Evolutionary conservation across 768 basidiomycete species (phyloP).

Genomic region (Pluteus cervinus): DNA sequence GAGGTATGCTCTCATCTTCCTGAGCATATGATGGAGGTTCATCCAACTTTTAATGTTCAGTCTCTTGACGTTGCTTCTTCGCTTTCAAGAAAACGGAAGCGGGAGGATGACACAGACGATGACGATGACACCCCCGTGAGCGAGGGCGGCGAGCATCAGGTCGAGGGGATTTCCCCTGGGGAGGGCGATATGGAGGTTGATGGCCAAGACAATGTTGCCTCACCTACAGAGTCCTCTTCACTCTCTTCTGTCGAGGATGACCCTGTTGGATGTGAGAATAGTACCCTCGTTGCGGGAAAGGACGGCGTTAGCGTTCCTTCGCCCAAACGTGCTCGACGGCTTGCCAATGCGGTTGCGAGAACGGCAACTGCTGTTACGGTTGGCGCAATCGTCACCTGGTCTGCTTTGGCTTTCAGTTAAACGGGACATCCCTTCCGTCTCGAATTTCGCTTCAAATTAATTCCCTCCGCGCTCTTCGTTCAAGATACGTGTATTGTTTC

Average conservation of each 20-base stretch:
- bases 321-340: constrained; percentile 40
- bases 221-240: too few species aligned
- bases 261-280: too few species aligned
- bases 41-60: constrained; percentile 12
- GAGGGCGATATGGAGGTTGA: too few species aligned
- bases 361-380: constrained; percentile 59
- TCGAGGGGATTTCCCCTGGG: too few species aligned
- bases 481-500: too few species aligned
- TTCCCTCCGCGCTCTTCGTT: too few species aligned
- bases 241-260: constrained; percentile 4
- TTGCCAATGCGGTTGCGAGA: constrained; percentile 40
- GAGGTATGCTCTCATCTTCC: constrained; percentile 22
- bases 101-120: constrained; percentile 37
- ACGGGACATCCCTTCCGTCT: too few species aligned
- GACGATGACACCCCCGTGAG: too few species aligned
- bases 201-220: too few species aligned
- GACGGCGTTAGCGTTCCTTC: constrained; percentile 16
- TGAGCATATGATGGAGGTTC: constrained; percentile 7
- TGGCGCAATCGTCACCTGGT: constrained; percentile 70
- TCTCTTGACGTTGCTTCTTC: constrained; percentile 16
- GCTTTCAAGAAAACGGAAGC: constrained; percentile 60
- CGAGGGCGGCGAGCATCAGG: too few species aligned
- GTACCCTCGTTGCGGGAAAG: too few species aligned
- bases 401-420: constrained; percentile 62
- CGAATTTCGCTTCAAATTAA: too few species aligned